Base-by-base conservation (phyloP, 345 rosid genomes). In the Euphorbia peplus region DNA sequence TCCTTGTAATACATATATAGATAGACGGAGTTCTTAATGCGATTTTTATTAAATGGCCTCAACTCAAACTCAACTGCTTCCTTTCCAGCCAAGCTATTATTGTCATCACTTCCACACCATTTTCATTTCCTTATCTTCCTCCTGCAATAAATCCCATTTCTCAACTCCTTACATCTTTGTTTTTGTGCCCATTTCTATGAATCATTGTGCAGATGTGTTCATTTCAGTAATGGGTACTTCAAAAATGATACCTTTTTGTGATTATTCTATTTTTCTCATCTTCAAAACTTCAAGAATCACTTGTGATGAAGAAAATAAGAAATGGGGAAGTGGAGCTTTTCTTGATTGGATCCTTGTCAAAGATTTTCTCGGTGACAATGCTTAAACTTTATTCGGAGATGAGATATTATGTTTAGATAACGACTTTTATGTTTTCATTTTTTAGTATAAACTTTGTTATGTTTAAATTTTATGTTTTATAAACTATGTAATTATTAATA, bases 71-170 rank as follows among this genome's bases (percentile, higher is more conserved):
- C 80, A 76, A 69, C 84, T 78, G 79, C 79, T 75, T 76, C 73
- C 87, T 84, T 81, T 84, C 84, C 86, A 79, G 84, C 83, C 69
- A 82, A 74, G 83, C 60, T 68, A 70, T n/a, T 29, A 39, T 69
- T 51, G 63, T 70, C 53, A 67, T 60, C 52, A 16, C 39, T 51
- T 35, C 76, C 0, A 13, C 48, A 8, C 75, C 44, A 70, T 67
- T 78, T 76, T 76, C 75, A 65, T 69, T 61, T 69, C 69, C 70
- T 75, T 75, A 54, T 59, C 63, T 73, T 68, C 71, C 54, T 32
- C 32, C 13, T 63, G n/a, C n/a, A n/a, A n/a, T 54, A 13, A 64
- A 57, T 51, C 69, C 68, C 61, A 48, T 64, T 44, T 74, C 70
- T 78, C 74, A 56, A 61, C 70, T 75, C 77, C 48, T n/a, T 21